Evolutionary conservation across 2,329 filamentous ascomycete genomes (phyloP).

Genomic region (Neofusicoccum umdonicola): DNA sequence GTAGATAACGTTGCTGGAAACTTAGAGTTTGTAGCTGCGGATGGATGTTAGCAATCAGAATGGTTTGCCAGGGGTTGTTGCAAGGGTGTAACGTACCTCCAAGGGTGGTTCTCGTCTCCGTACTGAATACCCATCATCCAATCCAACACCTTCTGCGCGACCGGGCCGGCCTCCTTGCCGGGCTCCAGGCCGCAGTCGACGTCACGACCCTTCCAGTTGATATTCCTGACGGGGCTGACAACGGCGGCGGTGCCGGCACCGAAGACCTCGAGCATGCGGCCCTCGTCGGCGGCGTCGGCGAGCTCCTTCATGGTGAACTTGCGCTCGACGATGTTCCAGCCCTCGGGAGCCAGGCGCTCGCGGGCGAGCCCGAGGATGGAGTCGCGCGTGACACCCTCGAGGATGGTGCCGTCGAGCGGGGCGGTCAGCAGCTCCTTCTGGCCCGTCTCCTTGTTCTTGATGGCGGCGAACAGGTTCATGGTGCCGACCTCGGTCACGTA

Average conservation of each 20-base stretch:
- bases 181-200: constrained; percentile 81
- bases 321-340: constrained; percentile 84
- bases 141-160: constrained; percentile 83
- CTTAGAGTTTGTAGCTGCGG: constrained; percentile 8
- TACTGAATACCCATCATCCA: constrained; percentile 98
- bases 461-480: constrained; percentile 94
- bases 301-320: constrained; percentile 91
- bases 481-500: constrained; percentile 96
- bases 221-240: constrained; percentile 83
- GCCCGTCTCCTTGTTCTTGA: constrained; percentile 82
- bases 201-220: constrained; percentile 80
- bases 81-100: constrained; percentile 62
- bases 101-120: constrained; percentile 85
- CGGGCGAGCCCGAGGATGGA: constrained; percentile 82
- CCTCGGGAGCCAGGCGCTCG: constrained; percentile 77
- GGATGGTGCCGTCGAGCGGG: constrained; percentile 91
- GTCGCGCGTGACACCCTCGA: constrained; percentile 92
- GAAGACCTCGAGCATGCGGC: constrained; percentile 87
- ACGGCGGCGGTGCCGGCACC: constrained; percentile 92
- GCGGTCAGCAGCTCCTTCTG: constrained; percentile 93
- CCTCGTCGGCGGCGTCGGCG: constrained; percentile 76
- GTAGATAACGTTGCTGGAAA: neutral
- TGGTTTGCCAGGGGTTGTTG: neutral
- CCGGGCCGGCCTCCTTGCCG: constrained; percentile 80
- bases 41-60: neutral